Base-by-base conservation (phyloP, 495 filamentous ascomycete genomes). In the Talaromyces nanjingensis region DNA sequence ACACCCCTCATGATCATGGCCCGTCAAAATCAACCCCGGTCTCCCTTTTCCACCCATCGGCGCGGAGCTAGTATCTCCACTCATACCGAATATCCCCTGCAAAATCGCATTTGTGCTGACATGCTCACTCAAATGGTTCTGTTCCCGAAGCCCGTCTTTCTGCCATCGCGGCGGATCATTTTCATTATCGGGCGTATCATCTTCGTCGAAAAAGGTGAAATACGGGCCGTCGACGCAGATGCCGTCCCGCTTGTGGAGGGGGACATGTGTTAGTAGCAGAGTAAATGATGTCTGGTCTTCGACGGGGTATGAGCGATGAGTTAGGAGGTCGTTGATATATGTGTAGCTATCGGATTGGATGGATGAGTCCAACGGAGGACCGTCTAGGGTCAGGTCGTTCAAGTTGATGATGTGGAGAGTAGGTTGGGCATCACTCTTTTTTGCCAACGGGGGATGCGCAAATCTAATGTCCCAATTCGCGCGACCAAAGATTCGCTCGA, bases 1-100 rank as follows among this genome's bases (percentile, higher is more conserved):
- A 69, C 94, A 98, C 3, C 94, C 94, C 63, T 89, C 87, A 69
- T 98, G 94, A 69, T 98, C 94, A 68, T 98, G 94, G 0, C 94
- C 94, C 14, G 91, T 97, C 5, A 98, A 74, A 12, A 98, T 85
- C 9, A 98, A 70, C 0, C 88, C 88, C 11, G 85, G 87, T 16
- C 88, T 77, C 3, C 91, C 91, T 34, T 72, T 71, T 4, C 89
- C 90, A 11, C 74, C 70, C 11, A 73, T 82, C 7, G 69, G 65
- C 2, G 81, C 73, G 0, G 82, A 85, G 47, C 71, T 65, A 6
- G 33, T 11, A 31, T 88, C 80, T 0, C 85, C 85, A 66, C 77
- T 91, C 71, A 92, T 83, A 3, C 92, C 91, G 66, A 90, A 92
- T 9, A 97, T 82, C 0, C 90, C 88, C 70, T 91, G 86, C 16